Percentiles rank a stretch among this genome's conserved stretches.
Conservation (phyloP, 2,329 filamentous ascomycete species). For the Sporothrix phasma region DNA sequence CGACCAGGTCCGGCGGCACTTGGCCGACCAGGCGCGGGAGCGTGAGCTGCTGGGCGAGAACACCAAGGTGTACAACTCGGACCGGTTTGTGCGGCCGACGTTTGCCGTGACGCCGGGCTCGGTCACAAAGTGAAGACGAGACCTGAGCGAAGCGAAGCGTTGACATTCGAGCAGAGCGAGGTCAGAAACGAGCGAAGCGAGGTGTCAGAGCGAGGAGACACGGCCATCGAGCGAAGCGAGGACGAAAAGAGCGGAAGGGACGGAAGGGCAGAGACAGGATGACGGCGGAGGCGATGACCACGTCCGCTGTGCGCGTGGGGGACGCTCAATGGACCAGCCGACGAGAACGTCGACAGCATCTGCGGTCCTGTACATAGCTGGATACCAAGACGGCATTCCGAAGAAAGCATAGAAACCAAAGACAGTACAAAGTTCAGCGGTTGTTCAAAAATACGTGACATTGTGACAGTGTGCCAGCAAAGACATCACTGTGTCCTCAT, state of each 20-base stretch:
- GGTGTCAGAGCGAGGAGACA: background rate
- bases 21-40: slow-evolving; percentile 81
- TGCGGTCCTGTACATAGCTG: background rate
- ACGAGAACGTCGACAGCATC: background rate
- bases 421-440: background rate
- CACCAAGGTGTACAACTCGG: slow-evolving; percentile 70
- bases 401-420: background rate
- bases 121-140: slow-evolving; percentile 39
- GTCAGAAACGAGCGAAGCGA: background rate
- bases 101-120: slow-evolving; percentile 62
- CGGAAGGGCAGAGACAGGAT: background rate
- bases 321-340: background rate
- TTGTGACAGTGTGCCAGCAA: background rate
- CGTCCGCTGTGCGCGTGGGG: background rate
- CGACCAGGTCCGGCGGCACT: slow-evolving; percentile 78
- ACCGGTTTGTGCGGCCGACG: slow-evolving; percentile 80
- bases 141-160: background rate
- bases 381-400: background rate
- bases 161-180: background rate
- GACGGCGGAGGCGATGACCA: background rate
- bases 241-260: background rate
- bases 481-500: background rate
- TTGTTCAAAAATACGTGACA: too few species aligned
- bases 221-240: background rate
- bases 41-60: slow-evolving; percentile 80